These are phyloP conservation scores for Trichoderma sp. DNA, from an alignment of 2,329 filamentous ascomycete genomes.

Conservation along the genomic window DNA sequence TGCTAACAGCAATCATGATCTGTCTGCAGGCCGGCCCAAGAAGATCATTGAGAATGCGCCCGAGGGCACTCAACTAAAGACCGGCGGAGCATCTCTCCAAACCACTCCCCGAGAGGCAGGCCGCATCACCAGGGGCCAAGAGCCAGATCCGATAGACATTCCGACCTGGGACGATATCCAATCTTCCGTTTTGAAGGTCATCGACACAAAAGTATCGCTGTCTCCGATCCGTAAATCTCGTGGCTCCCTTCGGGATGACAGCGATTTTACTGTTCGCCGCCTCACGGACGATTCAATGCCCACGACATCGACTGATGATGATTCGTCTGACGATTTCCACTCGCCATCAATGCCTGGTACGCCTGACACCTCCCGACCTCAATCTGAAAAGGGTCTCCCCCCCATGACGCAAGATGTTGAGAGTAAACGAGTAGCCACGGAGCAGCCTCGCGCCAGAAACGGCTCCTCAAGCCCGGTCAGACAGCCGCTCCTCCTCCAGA, in stretches of 20 bases:
- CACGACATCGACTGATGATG: conserved; percentile 37
- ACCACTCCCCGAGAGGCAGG: not conserved
- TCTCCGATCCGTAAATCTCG: conserved; percentile 17
- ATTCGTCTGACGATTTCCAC: conserved; percentile 38
- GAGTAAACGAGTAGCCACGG: not conserved
- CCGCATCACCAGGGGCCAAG: not conserved
- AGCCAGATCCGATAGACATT: conserved; percentile 14
- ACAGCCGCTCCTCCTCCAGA: not conserved
- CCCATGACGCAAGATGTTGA: conserved; percentile 19
- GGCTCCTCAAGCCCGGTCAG: conserved; percentile 9
- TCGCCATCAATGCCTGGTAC: conserved; percentile 37
- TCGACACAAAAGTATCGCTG: conserved; percentile 23
- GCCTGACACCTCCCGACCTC: conserved; percentile 40
- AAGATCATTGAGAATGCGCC: not conserved
- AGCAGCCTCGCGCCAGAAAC: conserved; percentile 4
- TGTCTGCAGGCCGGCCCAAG: not conserved
- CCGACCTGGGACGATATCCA: conserved; percentile 24
- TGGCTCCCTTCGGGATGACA: conserved; percentile 17
- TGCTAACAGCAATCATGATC: not conserved
- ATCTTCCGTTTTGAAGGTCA: conserved; percentile 23
- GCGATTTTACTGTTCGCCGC: conserved; percentile 19
- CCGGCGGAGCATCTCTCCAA: conserved; percentile 8
- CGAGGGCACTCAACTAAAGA: not conserved
- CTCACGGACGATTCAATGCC: conserved; percentile 16
- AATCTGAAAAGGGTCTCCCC: conserved; percentile 37